A percentile compares a stretch with the other conserved stretches of the same genome.
These are phyloP conservation scores for Saccharomycopsis lassenensis DNA, from an alignment of 805 yeast genomes.

Conservation along the genomic window DNA sequence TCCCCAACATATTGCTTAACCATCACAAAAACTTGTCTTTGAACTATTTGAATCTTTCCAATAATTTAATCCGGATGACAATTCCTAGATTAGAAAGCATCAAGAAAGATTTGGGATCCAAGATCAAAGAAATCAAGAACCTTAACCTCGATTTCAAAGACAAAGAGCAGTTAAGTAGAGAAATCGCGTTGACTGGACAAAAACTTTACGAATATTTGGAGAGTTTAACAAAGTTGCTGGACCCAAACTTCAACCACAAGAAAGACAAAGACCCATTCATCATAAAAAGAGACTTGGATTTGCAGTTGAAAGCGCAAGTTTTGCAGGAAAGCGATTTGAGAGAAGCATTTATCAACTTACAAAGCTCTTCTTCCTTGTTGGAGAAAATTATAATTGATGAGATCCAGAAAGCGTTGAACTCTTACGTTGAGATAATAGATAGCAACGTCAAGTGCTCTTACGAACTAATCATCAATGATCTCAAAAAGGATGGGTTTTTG, in stretches of 20 bases:
- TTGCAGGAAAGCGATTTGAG: conserved; percentile 54
- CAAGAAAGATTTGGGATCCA: conserved; percentile 22
- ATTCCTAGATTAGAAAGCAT: conserved; percentile 28
- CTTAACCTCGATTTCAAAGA: conserved; percentile 48
- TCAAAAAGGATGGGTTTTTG: conserved; percentile 37
- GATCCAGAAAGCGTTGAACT: conserved; percentile 44
- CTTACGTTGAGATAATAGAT: conserved; percentile 40
- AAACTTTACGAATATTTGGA: conserved; percentile 32
- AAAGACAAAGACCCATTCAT: conserved; percentile 48
- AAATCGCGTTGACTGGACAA: conserved; percentile 54
- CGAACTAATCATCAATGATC: conserved; percentile 41
- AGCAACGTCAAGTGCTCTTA: conserved; percentile 30
- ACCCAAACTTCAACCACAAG: conserved; percentile 17
- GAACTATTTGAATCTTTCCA: conserved; percentile 41
- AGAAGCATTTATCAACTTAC: conserved; percentile 55
- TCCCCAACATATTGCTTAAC: conserved; percentile 60
- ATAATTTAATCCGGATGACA: conserved; percentile 33
- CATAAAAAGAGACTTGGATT: conserved; percentile 47
- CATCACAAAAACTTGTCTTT: conserved; percentile 24
- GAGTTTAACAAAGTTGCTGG: neutral
- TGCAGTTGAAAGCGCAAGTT: conserved; percentile 54
- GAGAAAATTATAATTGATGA: conserved; percentile 54
- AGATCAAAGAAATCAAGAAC: conserved; percentile 47
- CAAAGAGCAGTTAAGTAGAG: conserved; percentile 46
- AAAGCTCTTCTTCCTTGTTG: conserved; percentile 52